A percentile compares a stretch with the other conserved stretches of the same genome.
Evolutionary conservation across 441 rosid genomes (phyloP).

Genomic region (Erysimum pusillum): DNA sequence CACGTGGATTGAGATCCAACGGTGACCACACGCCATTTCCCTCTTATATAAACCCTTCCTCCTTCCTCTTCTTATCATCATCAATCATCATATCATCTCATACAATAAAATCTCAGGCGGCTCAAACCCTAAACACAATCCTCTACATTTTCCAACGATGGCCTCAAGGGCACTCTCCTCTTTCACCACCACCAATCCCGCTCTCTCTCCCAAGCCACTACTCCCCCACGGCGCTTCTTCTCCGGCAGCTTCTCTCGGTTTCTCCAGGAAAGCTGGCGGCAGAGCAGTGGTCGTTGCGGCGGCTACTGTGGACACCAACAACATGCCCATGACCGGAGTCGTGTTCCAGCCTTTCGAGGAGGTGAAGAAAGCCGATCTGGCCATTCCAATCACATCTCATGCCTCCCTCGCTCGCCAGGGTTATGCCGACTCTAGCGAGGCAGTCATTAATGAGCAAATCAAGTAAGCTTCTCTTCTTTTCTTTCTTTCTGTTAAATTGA

Average conservation of each 20-base stretch:
- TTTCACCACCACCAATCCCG: constrained; percentile 25
- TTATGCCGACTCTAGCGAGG: constrained; percentile 39
- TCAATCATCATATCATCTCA: background rate
- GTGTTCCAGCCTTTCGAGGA: constrained; percentile 51
- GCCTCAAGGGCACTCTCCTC: constrained; percentile 43
- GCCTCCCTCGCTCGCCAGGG: constrained; percentile 51
- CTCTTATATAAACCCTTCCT: constrained; percentile 27
- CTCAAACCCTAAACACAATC: background rate
- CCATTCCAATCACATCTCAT: constrained; percentile 48
- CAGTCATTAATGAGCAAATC: constrained; percentile 51
- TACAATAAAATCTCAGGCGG: constrained; percentile 3
- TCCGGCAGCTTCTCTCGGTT: background rate
- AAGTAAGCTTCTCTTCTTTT: constrained; percentile 27
- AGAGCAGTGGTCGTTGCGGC: constrained; percentile 30
- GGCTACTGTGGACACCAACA: constrained; percentile 44
- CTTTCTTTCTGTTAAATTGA: background rate
- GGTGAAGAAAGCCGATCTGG: constrained; percentile 50
- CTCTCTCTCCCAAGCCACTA: constrained; percentile 10
- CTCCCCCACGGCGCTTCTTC: constrained; percentile 40
- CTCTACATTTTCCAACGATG: constrained; percentile 16
- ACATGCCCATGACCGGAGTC: constrained; percentile 52
- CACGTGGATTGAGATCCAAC: constrained; percentile 51
- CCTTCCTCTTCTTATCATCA: constrained; percentile 7
- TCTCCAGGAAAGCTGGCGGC: constrained; percentile 21
- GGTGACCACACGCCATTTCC: constrained; percentile 48